phyloP scores from a whole-genome alignment of 1,139 yeast genomes.

The Diutina sp. region DNA sequence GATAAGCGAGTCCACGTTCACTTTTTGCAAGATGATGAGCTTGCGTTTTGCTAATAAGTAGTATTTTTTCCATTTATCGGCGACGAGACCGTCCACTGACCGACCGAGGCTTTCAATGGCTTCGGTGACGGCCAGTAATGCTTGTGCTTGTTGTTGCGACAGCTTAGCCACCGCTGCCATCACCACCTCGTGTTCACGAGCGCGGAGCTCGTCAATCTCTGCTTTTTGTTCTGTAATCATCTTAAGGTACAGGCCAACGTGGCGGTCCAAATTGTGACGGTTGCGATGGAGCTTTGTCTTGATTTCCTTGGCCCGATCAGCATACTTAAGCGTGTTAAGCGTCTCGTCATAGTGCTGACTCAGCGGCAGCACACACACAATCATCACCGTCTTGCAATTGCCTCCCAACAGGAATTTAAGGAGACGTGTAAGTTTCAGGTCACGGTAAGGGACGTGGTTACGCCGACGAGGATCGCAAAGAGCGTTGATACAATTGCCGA shows the following conservation, averaged over 20 bases:
- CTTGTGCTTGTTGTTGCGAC: slow-evolving; percentile 16
- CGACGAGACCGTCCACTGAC: slow-evolving; percentile 26
- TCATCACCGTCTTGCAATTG: slow-evolving; percentile 89
- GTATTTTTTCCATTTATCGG: slow-evolving; percentile 33
- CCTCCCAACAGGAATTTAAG: slow-evolving; percentile 90
- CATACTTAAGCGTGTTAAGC: slow-evolving; percentile 77
- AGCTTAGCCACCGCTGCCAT: slow-evolving; percentile 5
- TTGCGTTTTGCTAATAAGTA: slow-evolving; percentile 48
- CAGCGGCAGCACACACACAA: slow-evolving; percentile 85
- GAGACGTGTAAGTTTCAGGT: slow-evolving; percentile 38
- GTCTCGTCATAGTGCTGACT: slow-evolving; percentile 85
- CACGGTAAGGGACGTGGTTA: slow-evolving; percentile 64
- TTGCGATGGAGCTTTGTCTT: slow-evolving; percentile 71
- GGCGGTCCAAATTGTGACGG: slow-evolving; percentile 66
- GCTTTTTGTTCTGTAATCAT: slow-evolving; percentile 75
- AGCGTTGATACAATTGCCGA: slow-evolving; percentile 92
- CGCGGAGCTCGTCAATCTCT: slow-evolving; percentile 60
- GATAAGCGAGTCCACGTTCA: slow-evolving; percentile 21
- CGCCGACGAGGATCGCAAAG: slow-evolving; percentile 59
- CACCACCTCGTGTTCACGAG: slow-evolving; percentile 36
- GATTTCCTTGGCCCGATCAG: slow-evolving; percentile 82
- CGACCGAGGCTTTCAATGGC: slow-evolving; percentile 24
- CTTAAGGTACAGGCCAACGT: slow-evolving; percentile 73
- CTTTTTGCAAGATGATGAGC: slow-evolving; percentile 29
- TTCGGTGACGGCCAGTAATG: slow-evolving; percentile 27